Evolutionary conservation across 2,329 filamentous ascomycete species (phyloP), one percentile per base, ranked within the genome.

Genomic region (Stagonosporopsis vannaccii): DNA sequence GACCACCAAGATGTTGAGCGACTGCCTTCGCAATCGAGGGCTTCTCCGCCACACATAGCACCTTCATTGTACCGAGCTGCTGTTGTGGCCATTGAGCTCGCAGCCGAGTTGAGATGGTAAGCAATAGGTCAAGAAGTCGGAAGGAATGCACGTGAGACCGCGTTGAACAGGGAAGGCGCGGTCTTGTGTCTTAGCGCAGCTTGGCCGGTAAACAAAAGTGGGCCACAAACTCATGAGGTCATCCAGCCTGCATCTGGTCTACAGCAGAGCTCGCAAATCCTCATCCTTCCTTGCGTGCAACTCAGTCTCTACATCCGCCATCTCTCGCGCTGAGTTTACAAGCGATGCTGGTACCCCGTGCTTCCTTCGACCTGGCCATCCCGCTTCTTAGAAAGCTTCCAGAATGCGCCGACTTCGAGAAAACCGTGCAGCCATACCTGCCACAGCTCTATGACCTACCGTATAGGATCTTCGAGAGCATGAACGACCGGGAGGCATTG

Each of bases 1-100:
- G 91, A 45, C 95, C 94, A 28, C 90, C 90, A 25, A 99, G 84
- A 80, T 98, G 94, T 55, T 87, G 86, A 35, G 95, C 91, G 45
- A 99, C 94, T 33, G 94, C 92, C 78, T 95, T 97, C 55, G 95
- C 92, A 61, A 99, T 97, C 37, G 94, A 96, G 32, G 92, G 92
- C 83, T 99, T 93, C 77, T 93, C 90, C 58, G 90, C 90, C 63
- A 93, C 89, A 72, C 90, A 92, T 49, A 93, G 80, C 56, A 92
- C 86, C 67, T 83, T 75, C 73, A 76, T 77, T 9, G n/a, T 35
- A 59, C 26, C 7, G 28, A 23, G 32, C 22, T 26, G 23, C 35
- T 49, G 41, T 7, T 39, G 17, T 20, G 26, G 59, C 52, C 49
- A 57, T 63, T 9, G 30, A 58, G 50, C 49, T 52, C 42, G 41